phyloP scores from a whole-genome alignment of 1,284 basidiomycete genomes.

The Chondrostereum purpureum region DNA sequence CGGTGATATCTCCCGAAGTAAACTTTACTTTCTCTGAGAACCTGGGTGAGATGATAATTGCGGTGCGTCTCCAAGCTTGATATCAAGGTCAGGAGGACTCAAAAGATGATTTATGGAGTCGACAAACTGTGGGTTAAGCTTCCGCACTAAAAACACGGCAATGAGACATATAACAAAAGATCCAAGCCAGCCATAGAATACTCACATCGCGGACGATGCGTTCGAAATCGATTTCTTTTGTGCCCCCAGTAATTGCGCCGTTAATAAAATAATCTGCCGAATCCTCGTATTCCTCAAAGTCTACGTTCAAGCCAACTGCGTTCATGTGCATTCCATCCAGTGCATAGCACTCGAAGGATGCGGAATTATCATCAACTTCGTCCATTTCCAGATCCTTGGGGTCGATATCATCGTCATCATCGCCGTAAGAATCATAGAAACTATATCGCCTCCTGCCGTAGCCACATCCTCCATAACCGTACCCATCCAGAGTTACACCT shows the following conservation, averaged over 20 bases:
- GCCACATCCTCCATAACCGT: background rate
- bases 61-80: background rate
- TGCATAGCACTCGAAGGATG: background rate
- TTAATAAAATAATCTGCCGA: background rate
- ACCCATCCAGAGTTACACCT: background rate
- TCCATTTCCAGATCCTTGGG: conserved; percentile 4
- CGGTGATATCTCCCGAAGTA: background rate
- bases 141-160: too few relatives aligned
- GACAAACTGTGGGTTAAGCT: background rate
- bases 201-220: background rate
- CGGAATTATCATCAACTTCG: background rate
- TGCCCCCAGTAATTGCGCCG: background rate
- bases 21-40: background rate
- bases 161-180: too few relatives aligned
- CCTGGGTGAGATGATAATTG: background rate
- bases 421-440: conserved; percentile 2
- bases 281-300: too few relatives aligned
- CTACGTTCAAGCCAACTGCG: background rate
- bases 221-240: background rate
- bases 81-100: background rate
- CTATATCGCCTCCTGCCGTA: background rate
- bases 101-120: too few relatives aligned
- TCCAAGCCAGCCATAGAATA: too few relatives aligned
- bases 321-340: conserved; percentile 9
- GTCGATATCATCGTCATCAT: conserved; percentile 3